A percentile compares a stretch with the other conserved stretches of the same genome.
phyloP scores from a whole-genome alignment of 192 early-diverging fungal species.

The Chytriomyces sp. region DNA sequence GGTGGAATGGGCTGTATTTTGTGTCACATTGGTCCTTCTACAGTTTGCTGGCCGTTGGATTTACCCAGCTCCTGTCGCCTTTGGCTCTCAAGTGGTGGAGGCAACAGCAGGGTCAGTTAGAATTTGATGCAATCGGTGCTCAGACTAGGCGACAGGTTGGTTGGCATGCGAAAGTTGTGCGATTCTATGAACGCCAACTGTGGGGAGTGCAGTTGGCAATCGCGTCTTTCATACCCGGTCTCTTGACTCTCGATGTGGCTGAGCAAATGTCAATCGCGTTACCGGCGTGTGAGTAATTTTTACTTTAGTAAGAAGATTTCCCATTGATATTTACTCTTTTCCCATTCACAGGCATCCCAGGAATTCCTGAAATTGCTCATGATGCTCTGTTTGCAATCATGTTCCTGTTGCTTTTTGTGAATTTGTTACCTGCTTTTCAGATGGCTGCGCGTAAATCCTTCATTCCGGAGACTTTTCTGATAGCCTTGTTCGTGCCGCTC shows the following conservation, averaged over 20 bases:
- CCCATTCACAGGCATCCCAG: conserved; percentile 24
- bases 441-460: conserved; percentile 22
- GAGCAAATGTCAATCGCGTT: conserved; percentile 4
- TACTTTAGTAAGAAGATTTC: background rate
- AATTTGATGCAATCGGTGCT: background rate
- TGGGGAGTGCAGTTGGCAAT: conserved; percentile 27
- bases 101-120: background rate
- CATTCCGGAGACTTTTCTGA: conserved; percentile 15
- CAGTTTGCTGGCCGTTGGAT: conserved; percentile 26
- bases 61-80: conserved; percentile 28
- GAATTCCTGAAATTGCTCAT: conserved; percentile 21
- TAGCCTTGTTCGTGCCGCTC: conserved; percentile 9
- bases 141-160: background rate
- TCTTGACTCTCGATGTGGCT: conserved; percentile 28
- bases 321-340: conserved; percentile 21
- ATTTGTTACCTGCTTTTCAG: conserved; percentile 39
- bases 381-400: conserved; percentile 35
- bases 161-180: conserved; percentile 20
- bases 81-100: conserved; percentile 24
- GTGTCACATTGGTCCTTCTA: conserved; percentile 37
- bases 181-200: conserved; percentile 29
- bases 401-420: conserved; percentile 25
- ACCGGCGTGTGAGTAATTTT: conserved; percentile 26
- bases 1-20: conserved; percentile 28
- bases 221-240: conserved; percentile 1